phyloP scores from a whole-genome alignment of 257 asterid species.

The Solanum chiquidenum region DNA sequence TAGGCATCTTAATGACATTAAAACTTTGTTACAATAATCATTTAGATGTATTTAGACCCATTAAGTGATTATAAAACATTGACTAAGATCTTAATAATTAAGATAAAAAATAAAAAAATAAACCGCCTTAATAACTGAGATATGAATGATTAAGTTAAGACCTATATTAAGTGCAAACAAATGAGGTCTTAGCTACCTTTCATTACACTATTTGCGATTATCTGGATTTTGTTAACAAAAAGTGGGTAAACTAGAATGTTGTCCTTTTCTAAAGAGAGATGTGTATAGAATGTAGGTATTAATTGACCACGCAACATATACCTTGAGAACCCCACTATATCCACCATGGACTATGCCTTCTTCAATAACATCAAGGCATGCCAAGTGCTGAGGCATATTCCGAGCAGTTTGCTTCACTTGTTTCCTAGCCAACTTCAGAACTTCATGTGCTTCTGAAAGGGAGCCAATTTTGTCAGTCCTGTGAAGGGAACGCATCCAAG shows the following conservation, averaged over 20 bases:
- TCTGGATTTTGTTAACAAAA: not conserved
- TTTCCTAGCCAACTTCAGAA: constrained; percentile 55
- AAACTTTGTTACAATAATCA: not conserved
- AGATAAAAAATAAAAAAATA: not conserved
- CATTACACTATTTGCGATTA: not conserved
- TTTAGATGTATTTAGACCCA: not conserved
- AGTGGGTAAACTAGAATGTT: not conserved
- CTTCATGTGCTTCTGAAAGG: constrained; percentile 51
- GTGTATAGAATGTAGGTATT: not conserved
- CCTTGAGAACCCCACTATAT: constrained; percentile 80
- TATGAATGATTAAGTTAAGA: not conserved
- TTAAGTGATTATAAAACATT: not conserved
- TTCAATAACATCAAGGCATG: constrained; percentile 83
- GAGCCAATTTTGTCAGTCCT: constrained; percentile 70
- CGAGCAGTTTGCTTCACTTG: constrained; percentile 56
- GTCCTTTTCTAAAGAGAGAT: not conserved
- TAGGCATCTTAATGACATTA: not conserved
- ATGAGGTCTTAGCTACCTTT: not conserved
- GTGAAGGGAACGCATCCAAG: constrained; percentile 89
- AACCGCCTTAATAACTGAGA: not conserved
- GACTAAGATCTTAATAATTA: not conserved
- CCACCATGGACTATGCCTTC: constrained; percentile 93
- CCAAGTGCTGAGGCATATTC: constrained; percentile 84
- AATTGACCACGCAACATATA: constrained; percentile 17
- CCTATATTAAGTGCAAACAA: not conserved